Conservation (phyloP, 2,329 filamentous ascomycete species). For the Leptographium wingfieldii region DNA sequence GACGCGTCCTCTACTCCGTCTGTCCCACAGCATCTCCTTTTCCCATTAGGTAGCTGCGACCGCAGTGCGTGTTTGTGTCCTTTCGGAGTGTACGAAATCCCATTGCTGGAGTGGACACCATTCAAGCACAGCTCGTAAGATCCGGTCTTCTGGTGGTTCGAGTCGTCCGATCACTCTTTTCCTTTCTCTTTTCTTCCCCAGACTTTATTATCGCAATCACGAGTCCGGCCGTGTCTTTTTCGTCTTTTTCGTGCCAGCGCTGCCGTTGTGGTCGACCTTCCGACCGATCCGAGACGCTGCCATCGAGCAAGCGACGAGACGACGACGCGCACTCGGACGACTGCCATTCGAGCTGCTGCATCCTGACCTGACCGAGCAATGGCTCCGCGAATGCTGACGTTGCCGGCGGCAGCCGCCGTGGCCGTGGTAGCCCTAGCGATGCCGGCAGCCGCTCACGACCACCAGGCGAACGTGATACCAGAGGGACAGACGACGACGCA, state of each 20-base stretch:
- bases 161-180: neutral
- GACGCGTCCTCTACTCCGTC: neutral
- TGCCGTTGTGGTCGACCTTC: neutral
- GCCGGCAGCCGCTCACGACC: conserved; percentile 30
- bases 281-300: neutral
- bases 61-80: neutral
- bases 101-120: too few relatives aligned
- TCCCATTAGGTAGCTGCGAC: neutral
- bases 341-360: neutral
- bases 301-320: neutral
- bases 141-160: neutral
- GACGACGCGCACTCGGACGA: neutral
- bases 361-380: neutral
- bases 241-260: neutral
- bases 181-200: neutral
- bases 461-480: conserved; percentile 41
- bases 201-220: neutral
- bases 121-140: neutral
- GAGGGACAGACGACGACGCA: conserved; percentile 57
- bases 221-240: neutral
- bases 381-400: neutral
- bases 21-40: neutral
- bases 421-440: conserved; percentile 7
- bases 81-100: neutral
- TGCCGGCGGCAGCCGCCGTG: neutral